phyloP scores from a whole-genome alignment of 495 filamentous ascomycete genomes.

The Xylaria nigripes region DNA sequence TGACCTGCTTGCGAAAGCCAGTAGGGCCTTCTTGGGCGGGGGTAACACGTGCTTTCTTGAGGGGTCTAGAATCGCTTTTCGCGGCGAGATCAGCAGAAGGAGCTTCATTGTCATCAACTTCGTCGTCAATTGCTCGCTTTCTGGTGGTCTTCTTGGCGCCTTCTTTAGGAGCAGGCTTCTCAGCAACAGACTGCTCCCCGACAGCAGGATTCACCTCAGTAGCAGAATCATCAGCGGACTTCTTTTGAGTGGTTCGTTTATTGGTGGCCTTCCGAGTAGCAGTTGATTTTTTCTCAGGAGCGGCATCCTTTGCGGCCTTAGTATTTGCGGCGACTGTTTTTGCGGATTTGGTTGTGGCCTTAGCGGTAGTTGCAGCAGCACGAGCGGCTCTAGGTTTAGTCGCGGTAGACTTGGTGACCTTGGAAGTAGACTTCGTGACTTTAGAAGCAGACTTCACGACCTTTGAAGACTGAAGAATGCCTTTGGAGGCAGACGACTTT shows the following conservation, averaged over 20 bases:
- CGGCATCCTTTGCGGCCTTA: neutral
- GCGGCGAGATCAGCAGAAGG: constrained; percentile 3
- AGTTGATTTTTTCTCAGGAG: constrained; percentile 7
- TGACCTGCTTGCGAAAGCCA: constrained; percentile 6
- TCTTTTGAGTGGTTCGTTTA: neutral
- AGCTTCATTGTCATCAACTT: neutral
- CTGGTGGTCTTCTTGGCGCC: constrained; percentile 15
- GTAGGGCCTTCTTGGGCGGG: constrained; percentile 1
- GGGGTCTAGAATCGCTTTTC: constrained; percentile 18
- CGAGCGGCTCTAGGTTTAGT: constrained; percentile 11
- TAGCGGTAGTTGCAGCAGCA: neutral
- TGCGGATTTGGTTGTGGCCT: constrained; percentile 7
- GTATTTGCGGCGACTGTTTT: too few relatives aligned
- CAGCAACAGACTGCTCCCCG: neutral
- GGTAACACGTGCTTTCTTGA: constrained; percentile 5
- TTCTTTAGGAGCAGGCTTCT: neutral
- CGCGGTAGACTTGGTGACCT: neutral
- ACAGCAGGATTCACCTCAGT: constrained; percentile 7
- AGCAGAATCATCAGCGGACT: neutral
- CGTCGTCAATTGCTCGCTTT: constrained; percentile 14
- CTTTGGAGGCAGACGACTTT: constrained; percentile 5
- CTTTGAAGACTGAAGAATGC: neutral
- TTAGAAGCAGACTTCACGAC: neutral
- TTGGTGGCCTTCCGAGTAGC: constrained; percentile 3
- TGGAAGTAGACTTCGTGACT: neutral